Percentiles rank a stretch among this genome's conserved stretches.
Conservation (phyloP, 2,329 filamentous ascomycete genomes). For the Neobulgaria alba region DNA sequence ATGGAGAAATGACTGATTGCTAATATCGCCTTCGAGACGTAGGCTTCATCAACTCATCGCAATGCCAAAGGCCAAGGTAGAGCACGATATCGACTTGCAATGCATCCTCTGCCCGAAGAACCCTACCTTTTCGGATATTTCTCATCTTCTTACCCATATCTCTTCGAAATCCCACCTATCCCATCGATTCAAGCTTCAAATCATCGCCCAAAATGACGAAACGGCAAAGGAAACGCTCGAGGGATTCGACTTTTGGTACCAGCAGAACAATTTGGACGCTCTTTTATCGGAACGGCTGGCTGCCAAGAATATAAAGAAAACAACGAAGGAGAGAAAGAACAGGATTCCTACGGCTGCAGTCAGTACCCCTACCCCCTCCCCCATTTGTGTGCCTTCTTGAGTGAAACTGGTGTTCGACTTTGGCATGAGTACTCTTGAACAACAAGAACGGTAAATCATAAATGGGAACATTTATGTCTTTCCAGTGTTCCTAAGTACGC, state of each 20-base stretch:
- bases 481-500: too few relatives aligned
- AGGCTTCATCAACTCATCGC: neutral
- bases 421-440: too few relatives aligned
- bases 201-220: constrained; percentile 60
- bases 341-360: constrained; percentile 1
- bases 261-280: constrained; percentile 57
- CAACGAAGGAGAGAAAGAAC: constrained; percentile 13
- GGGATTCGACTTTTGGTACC: constrained; percentile 73
- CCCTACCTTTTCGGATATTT: constrained; percentile 79
- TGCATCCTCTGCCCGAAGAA: constrained; percentile 78
- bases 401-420: neutral
- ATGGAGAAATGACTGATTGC: too few relatives aligned
- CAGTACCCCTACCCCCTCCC: constrained; percentile 3
- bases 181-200: constrained; percentile 71
- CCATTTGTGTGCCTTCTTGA: too few relatives aligned
- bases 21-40: neutral
- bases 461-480: too few relatives aligned
- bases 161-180: constrained; percentile 88
- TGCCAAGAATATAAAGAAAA: constrained; percentile 62
- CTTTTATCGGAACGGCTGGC: constrained; percentile 71
- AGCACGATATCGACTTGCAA: constrained; percentile 51
- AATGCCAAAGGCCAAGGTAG: constrained; percentile 19
- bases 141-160: constrained; percentile 86
- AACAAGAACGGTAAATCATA: too few relatives aligned
- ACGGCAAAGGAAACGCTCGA: constrained; percentile 54